phyloP scores from a whole-genome alignment of 495 filamentous ascomycete genomes.

The Mytilinidion resinicola region DNA sequence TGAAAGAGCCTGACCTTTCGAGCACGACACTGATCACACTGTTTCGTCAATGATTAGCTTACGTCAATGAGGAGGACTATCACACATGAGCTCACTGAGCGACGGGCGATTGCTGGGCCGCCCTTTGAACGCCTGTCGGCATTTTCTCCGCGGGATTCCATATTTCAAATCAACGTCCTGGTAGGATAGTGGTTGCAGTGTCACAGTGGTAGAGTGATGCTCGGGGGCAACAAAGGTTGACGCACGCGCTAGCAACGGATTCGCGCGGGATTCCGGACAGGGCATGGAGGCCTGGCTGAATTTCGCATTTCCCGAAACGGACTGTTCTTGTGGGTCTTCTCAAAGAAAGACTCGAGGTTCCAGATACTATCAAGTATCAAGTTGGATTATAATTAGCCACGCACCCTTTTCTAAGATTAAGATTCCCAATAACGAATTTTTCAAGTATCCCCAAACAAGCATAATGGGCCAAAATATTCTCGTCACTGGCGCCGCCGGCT shows the following conservation, averaged over 20 bases:
- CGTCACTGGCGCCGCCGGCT: slow-evolving; percentile 21
- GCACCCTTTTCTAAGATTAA: too few species aligned
- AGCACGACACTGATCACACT: slow-evolving; percentile 46
- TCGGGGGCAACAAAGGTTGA: neutral
- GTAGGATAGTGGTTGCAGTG: neutral
- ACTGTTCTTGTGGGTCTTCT: too few species aligned
- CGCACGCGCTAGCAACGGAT: neutral
- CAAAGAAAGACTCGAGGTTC: too few species aligned
- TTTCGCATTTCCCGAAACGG: too few species aligned
- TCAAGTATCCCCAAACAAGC: too few species aligned
- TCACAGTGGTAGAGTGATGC: neutral
- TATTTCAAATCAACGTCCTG: neutral
- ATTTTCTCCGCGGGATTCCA: slow-evolving; percentile 2
- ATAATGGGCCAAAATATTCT: slow-evolving; percentile 9
- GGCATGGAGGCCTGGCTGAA: too few species aligned
- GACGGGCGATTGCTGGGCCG: neutral
- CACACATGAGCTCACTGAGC: too few species aligned
- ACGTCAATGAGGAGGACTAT: too few species aligned
- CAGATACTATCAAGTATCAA: too few species aligned
- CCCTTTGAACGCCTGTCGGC: neutral
- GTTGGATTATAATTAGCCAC: too few species aligned
- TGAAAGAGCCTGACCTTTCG: slow-evolving; percentile 17
- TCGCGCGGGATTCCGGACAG: slow-evolving; percentile 5
- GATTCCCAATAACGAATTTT: too few species aligned
- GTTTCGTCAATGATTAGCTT: neutral